Evolutionary conservation across 169 alveolate genomes (phyloP), one percentile per base, ranked within the genome.

Genomic region (Plasmodium ovale): DNA sequence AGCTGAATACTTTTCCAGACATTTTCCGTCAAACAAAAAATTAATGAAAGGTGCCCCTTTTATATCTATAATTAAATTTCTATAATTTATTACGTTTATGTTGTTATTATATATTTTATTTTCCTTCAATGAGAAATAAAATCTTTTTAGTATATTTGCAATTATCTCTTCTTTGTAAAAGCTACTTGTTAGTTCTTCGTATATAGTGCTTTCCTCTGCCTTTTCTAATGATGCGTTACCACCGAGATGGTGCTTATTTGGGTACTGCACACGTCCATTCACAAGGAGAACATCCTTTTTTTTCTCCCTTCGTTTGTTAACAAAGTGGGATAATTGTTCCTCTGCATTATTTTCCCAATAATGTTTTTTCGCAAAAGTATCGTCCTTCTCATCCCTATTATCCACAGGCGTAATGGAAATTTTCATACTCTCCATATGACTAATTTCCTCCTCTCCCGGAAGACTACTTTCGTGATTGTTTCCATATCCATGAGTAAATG

Each of bases 31-130:
- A 85, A 85, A 39, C 6, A 85, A 69, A 54, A 85, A 69, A 49
- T 69, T 64, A 10, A 85, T 62, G 59, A 85, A 85, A 37, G 72
- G 71, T 27, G 67, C 27, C n/a, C 74, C 73, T 49, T 72, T 85
- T 35, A 77, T 68, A 49, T 85, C 87, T n/a, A 85, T 85, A 27
- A 70, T 58, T 60, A 85, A 85, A 85, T 85, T 85, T 39, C 91
- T 35, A 59, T 85, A 68, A 47, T 51, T 67, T 21, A 85, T 85
- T 9, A 69, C 87, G 49, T 71, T 69, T 5, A 85, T 58, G 14
- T 67, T 85, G 54, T 85, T 85, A 71, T 85, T 64, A 44, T 85
- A 85, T 47, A 85, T 47, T 67, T 68, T 85, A 25, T 85, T 85
- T 85, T 69, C 87, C 51, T 72, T 85, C 62, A 85, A 33, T 56